Percentiles rank a stretch among this genome's conserved stretches.
Conservation (phyloP, 768 basidiomycete genomes). For the Lentinula raphanica region DNA sequence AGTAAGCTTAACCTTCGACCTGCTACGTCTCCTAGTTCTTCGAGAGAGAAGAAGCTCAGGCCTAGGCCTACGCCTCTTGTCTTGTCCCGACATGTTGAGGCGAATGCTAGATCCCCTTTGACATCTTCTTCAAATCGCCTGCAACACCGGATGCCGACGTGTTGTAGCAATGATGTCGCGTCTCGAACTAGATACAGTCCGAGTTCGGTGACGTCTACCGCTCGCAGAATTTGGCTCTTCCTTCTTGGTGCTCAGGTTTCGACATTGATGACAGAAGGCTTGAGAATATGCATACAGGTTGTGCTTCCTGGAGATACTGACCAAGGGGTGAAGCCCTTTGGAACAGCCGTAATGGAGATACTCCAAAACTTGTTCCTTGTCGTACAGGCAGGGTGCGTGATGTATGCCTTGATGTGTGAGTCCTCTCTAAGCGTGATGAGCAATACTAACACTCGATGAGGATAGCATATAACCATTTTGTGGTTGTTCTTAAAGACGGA, state of each 20-base stretch:
- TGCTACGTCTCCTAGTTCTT: background rate
- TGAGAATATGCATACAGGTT: background rate
- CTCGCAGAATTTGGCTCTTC: background rate
- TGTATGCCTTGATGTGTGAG: background rate
- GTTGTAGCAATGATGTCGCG: background rate
- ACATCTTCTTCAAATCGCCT: background rate
- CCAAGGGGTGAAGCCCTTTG: background rate
- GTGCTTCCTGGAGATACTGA: background rate
- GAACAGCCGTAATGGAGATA: background rate
- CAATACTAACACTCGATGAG: background rate
- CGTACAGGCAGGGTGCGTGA: background rate
- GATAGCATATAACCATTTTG: constrained; percentile 1
- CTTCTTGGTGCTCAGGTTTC: background rate
- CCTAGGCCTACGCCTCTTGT: background rate
- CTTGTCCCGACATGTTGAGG: background rate
- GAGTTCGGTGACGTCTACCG: background rate
- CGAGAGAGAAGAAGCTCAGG: background rate
- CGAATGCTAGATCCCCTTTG: too few relatives aligned
- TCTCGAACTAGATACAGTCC: background rate
- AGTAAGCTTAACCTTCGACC: background rate
- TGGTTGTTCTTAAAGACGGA: too few relatives aligned
- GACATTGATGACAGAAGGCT: background rate
- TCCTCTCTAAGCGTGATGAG: background rate
- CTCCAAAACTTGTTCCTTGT: background rate
- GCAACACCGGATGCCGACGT: background rate